Percentiles rank a stretch among this genome's conserved stretches.
These are phyloP conservation scores for Russula ochroleuca DNA, from an alignment of 768 basidiomycete species.

Conservation along the genomic window DNA sequence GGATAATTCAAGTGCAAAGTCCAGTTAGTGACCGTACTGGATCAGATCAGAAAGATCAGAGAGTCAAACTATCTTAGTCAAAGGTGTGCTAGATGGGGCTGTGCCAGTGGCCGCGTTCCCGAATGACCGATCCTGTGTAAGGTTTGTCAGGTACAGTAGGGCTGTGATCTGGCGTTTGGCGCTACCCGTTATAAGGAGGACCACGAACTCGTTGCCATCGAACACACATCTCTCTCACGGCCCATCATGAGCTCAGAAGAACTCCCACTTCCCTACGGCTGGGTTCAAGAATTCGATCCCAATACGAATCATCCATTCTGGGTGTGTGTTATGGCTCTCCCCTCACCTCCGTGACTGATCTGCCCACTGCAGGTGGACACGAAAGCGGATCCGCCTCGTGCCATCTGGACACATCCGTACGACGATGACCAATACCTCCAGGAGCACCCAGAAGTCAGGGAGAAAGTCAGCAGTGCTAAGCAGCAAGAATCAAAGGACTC, in stretches of 20 bases:
- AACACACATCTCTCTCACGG: not conserved
- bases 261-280: conserved; percentile 51
- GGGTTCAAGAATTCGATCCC: conserved; percentile 49
- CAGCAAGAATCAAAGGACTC: not conserved
- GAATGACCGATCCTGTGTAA: not conserved
- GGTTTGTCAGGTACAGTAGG: not conserved
- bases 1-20: too few species aligned
- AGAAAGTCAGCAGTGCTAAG: conserved; percentile 34
- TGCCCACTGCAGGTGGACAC: conserved; percentile 54
- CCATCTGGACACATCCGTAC: conserved; percentile 70
- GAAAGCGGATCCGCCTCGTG: conserved; percentile 53
- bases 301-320: conserved; percentile 46
- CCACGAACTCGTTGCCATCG: not conserved
- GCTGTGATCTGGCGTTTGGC: conserved; percentile 3
- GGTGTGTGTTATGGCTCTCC: conserved; percentile 34
- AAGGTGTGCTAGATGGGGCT: not conserved
- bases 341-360: not conserved
- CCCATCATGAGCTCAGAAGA: conserved; percentile 31
- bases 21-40: not conserved
- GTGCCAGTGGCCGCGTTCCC: not conserved
- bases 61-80: not conserved
- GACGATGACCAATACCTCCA: conserved; percentile 62
- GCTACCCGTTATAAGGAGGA: not conserved
- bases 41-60: not conserved
- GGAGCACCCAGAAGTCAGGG: conserved; percentile 47